Evolutionary conservation across 768 basidiomycete genomes (phyloP), one percentile per base, ranked within the genome.

Genomic region (Tephrocybe sp.): DNA sequence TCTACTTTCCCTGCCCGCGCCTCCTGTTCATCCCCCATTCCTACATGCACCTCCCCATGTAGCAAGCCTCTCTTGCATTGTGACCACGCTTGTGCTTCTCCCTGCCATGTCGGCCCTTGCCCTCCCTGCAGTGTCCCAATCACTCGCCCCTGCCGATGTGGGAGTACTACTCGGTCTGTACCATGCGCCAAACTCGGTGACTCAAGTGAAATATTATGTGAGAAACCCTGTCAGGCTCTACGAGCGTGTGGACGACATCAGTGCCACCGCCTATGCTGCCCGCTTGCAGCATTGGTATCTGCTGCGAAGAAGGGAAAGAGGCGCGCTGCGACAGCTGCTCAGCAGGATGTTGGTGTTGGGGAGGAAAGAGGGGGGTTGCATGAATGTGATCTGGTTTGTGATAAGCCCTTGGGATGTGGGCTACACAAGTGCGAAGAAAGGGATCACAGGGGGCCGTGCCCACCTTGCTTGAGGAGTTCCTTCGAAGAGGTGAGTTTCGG

Each of bases 191-290:
- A 69, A 41, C 64, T 75, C 12, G 67, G 69, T 37, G 64, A 60
- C 22, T 73, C 64, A 18, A 61, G 60, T 21, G 86, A 91, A 48
- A 76, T 94, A 34, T 65, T 87, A 1, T 98, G 97, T 65, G 86
- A 92, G 48, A 78, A 80, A 25, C 79, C 84, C 1, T 99, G 97
- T 62, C 69, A 71, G 16, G 88, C 85, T 0, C 70, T 92, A 9
- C 80, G 93, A 13, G 77, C 80, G 7, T 98, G 97, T 61, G 91
- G 94, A 0, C 74, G 84, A 18, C 97, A 99, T 60, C 84, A 87
- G 53, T 98, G 97, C 62, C 73, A 75, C 15, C 77, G 94, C 3
- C 51, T 86, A 8, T 98, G 97, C 63, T 99, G 97, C 59, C 94
- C 97, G 0, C 77, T 97, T 0, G 87, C 92, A 0, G 80, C 76